These are phyloP conservation scores for Grosmannia penicillata DNA, from an alignment of 2,329 filamentous ascomycete species.

Conservation along the genomic window DNA sequence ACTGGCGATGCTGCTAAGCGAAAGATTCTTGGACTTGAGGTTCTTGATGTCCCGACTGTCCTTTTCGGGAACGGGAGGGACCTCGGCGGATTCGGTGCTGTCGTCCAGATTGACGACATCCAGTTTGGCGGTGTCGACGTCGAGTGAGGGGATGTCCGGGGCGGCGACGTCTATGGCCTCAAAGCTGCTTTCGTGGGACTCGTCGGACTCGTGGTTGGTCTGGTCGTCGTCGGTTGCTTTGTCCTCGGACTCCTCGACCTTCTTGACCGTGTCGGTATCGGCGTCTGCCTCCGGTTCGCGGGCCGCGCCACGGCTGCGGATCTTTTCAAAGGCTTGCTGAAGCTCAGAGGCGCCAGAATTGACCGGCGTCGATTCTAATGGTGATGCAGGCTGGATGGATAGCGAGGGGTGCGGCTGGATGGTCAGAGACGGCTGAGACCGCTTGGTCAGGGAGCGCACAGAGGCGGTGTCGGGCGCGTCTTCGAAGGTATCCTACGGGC, in stretches of 20 bases:
- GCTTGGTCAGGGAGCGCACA: constrained; percentile 47
- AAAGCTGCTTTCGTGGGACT: background rate
- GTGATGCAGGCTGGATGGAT: too few species aligned
- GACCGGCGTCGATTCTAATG: too few species aligned
- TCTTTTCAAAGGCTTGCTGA: constrained; percentile 11
- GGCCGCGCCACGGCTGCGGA: constrained; percentile 4
- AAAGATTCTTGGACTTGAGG: constrained; percentile 37
- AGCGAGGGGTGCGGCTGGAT: too few species aligned
- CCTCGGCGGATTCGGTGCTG: constrained; percentile 21
- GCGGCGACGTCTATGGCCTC: constrained; percentile 9
- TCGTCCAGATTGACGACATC: constrained; percentile 56
- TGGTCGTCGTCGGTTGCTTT: constrained; percentile 14
- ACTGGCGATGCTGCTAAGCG: constrained; percentile 56
- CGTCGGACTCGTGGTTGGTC: constrained; percentile 12
- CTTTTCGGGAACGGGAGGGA: constrained; percentile 1
- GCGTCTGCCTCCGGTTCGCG: constrained; percentile 9
- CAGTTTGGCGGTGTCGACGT: constrained; percentile 29
- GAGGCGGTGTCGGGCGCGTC: constrained; percentile 59
- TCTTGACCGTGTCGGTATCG: constrained; percentile 12
- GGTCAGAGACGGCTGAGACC: constrained; percentile 19
- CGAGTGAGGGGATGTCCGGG: constrained; percentile 18
- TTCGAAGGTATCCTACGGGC: constrained; percentile 60
- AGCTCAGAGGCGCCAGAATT: too few species aligned
- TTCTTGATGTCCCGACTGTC: too few species aligned
- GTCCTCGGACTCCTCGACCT: constrained; percentile 18